Evolutionary conservation across 2,329 filamentous ascomycete genomes (phyloP).

Genomic region (Pseudocercospora cruenta): DNA sequence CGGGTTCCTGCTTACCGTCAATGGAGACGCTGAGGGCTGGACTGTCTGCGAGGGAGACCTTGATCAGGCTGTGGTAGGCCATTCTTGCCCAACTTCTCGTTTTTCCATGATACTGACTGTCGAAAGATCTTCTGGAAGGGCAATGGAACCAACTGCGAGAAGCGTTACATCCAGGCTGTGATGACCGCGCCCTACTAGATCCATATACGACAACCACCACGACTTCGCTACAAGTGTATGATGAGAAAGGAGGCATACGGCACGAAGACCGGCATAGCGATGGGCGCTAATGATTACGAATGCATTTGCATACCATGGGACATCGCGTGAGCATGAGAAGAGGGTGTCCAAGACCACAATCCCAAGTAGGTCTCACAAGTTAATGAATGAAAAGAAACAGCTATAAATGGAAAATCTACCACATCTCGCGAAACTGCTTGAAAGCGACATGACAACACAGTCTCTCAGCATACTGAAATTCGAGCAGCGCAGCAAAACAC

Average conservation of each 20-base stretch:
- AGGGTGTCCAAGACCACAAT: background rate
- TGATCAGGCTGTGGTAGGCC: constrained; percentile 40
- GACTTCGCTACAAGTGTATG: background rate
- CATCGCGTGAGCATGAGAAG: background rate
- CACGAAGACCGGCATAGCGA: background rate
- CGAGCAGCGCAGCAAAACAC: background rate
- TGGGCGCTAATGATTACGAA: constrained; percentile 1
- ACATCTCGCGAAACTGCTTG: background rate
- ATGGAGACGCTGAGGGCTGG: constrained; percentile 43
- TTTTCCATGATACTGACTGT: background rate
- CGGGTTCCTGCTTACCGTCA: constrained; percentile 45
- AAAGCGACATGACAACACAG: background rate
- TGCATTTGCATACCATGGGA: constrained; percentile 18
- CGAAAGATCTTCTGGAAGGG: constrained; percentile 44
- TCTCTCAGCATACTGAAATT: background rate
- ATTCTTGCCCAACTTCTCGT: background rate
- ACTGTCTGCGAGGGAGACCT: constrained; percentile 43
- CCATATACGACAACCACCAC: background rate
- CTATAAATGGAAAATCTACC: background rate
- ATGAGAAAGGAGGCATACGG: background rate
- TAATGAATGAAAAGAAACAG: background rate
- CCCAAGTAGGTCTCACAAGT: background rate
- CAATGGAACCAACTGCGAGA: constrained; percentile 38
- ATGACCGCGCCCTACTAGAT: constrained; percentile 42
- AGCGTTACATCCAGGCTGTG: constrained; percentile 46